phyloP scores from a whole-genome alignment of 75 land plant genomes.

The Selaginella moellendorffii region DNA sequence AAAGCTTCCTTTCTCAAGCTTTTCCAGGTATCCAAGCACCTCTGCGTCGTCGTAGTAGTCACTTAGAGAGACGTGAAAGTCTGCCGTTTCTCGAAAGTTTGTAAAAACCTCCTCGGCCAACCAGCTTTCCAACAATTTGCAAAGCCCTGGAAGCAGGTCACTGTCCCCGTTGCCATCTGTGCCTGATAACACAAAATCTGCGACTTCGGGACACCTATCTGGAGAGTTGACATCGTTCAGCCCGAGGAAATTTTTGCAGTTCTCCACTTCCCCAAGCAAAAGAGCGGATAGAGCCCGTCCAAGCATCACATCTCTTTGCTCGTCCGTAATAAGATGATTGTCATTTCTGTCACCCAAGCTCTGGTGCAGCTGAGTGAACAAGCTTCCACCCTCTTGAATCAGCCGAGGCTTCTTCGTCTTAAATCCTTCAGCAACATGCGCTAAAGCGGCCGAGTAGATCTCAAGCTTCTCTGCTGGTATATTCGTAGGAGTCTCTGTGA shows the following conservation, averaged over 20 bases:
- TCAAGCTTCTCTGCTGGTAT: constrained; percentile 84
- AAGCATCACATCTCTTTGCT: constrained; percentile 47
- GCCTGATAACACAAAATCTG: constrained; percentile 53
- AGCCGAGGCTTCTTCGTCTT: constrained; percentile 59
- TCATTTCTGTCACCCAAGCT: constrained; percentile 13
- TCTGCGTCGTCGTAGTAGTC: constrained; percentile 86
- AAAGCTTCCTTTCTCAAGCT: constrained; percentile 45
- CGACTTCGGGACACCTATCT: constrained; percentile 50
- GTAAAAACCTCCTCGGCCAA: constrained; percentile 71
- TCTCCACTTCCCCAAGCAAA: constrained; percentile 66
- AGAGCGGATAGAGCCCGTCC: constrained; percentile 76
- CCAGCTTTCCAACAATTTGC: constrained; percentile 85
- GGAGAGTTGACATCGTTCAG: constrained; percentile 53
- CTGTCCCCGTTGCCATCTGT: constrained; percentile 46
- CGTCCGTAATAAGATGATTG: constrained; percentile 10
- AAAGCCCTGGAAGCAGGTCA: constrained; percentile 66
- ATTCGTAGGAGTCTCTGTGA: constrained; percentile 56
- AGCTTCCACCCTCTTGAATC: constrained; percentile 54
- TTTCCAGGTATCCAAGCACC: constrained; percentile 67
- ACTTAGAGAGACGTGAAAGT: constrained; percentile 41
- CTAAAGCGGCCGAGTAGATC: constrained; percentile 79
- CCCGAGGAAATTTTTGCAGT: constrained; percentile 76
- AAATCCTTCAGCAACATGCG: constrained; percentile 74
- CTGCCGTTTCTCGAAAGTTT: constrained; percentile 65
- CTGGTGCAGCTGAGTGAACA: constrained; percentile 73